Evolutionary conservation across 2,329 filamentous ascomycete species (phyloP), one percentile per base, ranked within the genome.

Genomic region (Neurospora crassa): DNA sequence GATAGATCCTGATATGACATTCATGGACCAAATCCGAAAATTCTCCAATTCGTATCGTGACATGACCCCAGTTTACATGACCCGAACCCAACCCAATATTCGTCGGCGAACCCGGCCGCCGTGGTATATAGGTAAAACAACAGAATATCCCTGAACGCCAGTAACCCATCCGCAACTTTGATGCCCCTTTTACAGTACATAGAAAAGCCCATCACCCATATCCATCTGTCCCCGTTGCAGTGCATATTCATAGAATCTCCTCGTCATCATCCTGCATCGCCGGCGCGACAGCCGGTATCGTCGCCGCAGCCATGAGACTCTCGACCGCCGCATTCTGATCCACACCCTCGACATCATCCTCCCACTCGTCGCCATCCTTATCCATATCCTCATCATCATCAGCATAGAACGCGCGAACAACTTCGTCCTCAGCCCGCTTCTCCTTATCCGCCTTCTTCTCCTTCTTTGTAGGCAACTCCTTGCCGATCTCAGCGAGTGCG

Each of bases 341-440:
- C 47, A 53, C 29, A 16, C 68, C 24, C 45, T 34, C 67, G 12
- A 16, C 70, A 8, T 18, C 67, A 29, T 29, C 68, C 41, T 70
- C 67, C 8, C 29, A 70, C 42, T 71, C 75, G 4, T 74, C 77
- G 1, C 73, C 79, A 14, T 79, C 78, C 78, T 80, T 81, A 42
- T 81, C 78, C 68, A 80, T 80, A 67, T 81, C 81, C 74, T 78
- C 79, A 3, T 71, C 78, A 8, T 74, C 74, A 29, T 74, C 75
- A 40, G 72, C 74, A 40, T 74, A 75, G 34, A 77, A 76, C 14
- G 63, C 71, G 12, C 53, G 72, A 1, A 76, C 76, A 42, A 69
- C 67, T 24, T 71, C 76, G 24, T 77, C 75, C 70, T 74, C 76
- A 8, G 73, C 74, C 71, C 47, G 29, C 29, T 40, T 40, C 45